phyloP scores from a whole-genome alignment of 495 filamentous ascomycete genomes.

The Aspergillus haitiensis region DNA sequence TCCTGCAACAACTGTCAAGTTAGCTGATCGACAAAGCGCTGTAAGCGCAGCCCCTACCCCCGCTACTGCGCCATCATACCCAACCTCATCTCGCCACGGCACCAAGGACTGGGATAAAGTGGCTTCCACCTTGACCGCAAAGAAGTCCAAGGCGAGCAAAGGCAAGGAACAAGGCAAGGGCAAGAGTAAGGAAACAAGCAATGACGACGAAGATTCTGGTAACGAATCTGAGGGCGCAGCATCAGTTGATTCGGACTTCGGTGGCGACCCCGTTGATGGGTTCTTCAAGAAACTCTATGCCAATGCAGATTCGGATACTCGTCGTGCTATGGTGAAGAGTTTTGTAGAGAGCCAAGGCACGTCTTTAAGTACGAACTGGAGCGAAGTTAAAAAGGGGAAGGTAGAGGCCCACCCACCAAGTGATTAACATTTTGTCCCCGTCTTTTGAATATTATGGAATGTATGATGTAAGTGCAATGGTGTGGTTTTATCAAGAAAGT shows the following conservation, averaged over 20 bases:
- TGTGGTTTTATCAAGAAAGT: not conserved
- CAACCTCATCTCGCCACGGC: constrained; percentile 81
- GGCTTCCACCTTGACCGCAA: constrained; percentile 54
- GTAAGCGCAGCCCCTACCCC: constrained; percentile 19
- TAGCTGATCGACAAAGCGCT: constrained; percentile 28
- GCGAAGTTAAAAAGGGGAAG: constrained; percentile 70
- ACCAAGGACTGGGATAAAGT: constrained; percentile 93
- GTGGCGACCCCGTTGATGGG: constrained; percentile 69
- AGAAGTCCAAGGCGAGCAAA: constrained; percentile 34
- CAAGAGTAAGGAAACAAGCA: constrained; percentile 20
- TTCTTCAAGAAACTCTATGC: constrained; percentile 96
- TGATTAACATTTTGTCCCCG: constrained; percentile 21
- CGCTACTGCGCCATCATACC: constrained; percentile 63
- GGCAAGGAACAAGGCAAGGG: constrained; percentile 12
- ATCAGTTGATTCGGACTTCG: constrained; percentile 57
- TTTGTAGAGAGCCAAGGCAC: constrained; percentile 92
- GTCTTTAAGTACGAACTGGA: constrained; percentile 89
- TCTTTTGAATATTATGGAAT: not conserved
- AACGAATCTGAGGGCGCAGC: constrained; percentile 45
- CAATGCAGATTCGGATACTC: constrained; percentile 73
- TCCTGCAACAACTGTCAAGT: constrained; percentile 33
- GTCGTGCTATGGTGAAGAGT: constrained; percentile 96
- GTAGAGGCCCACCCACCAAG: constrained; percentile 71
- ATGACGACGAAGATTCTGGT: constrained; percentile 28
- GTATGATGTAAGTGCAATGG: not conserved